phyloP scores from a whole-genome alignment of 169 alveolate species.

The Eimeria falciformis region DNA sequence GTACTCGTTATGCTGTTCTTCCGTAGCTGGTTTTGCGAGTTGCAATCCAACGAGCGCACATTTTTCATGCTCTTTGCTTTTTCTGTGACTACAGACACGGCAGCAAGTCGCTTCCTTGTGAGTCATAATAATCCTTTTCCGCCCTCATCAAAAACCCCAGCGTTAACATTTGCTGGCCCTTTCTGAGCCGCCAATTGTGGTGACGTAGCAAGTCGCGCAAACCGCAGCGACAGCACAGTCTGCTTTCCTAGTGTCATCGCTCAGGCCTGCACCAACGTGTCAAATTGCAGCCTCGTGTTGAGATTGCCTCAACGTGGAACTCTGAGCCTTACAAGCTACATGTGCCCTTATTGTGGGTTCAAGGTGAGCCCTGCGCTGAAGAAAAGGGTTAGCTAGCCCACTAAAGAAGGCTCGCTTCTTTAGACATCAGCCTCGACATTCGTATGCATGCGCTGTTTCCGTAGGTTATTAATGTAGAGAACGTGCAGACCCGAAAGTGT shows the following conservation, averaged over 20 bases:
- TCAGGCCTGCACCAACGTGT: constrained; percentile 57
- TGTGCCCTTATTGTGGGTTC: constrained; percentile 59
- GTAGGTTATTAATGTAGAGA: constrained; percentile 54
- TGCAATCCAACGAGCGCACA: not conserved
- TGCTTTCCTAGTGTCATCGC: not conserved
- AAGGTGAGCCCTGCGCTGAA: not conserved
- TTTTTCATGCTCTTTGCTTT: not conserved
- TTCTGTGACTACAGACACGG: not conserved
- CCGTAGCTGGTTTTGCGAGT: not conserved
- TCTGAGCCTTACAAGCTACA: constrained; percentile 18
- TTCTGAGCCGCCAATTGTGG: not conserved
- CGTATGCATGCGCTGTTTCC: not conserved
- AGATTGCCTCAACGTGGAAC: constrained; percentile 46
- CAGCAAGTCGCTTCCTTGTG: constrained; percentile 45
- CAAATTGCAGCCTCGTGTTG: constrained; percentile 23
- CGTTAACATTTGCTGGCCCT: not conserved
- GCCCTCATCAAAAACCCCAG: not conserved
- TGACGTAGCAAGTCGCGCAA: not conserved
- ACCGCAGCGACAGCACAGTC: not conserved
- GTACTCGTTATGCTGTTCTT: not conserved
- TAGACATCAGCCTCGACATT: not conserved
- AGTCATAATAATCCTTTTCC: not conserved
- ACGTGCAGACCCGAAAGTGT: constrained; percentile 56
- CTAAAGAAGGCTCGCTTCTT: not conserved
- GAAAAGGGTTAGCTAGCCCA: not conserved